A percentile compares a stretch with the other conserved stretches of the same genome.
phyloP scores from a whole-genome alignment of 176 grass and related monocot species.

The Oryza glumipatula region DNA sequence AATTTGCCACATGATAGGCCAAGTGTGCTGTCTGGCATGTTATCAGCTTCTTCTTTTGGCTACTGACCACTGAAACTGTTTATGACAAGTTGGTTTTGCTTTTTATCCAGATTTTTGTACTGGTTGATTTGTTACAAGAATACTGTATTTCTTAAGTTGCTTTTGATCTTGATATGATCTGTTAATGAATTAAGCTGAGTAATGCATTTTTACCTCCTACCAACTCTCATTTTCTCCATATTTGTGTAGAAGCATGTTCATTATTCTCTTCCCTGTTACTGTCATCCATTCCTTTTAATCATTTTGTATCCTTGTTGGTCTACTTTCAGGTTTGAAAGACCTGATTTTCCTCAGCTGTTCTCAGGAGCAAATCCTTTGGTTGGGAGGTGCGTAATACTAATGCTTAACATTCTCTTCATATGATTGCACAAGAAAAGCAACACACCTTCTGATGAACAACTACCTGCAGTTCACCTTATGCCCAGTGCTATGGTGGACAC shows the following conservation, averaged over 20 bases:
- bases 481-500: conserved; percentile 96
- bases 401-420: conserved; percentile 18
- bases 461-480: conserved; percentile 73
- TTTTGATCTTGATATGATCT: background rate
- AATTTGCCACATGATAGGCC: background rate
- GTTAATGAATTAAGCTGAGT: conserved; percentile 2
- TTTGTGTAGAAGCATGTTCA: background rate
- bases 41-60: background rate
- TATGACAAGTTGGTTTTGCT: background rate
- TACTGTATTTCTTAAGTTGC: background rate
- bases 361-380: conserved; percentile 79
- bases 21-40: background rate
- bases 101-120: background rate
- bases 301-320: conserved; percentile 11
- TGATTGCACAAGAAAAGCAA: conserved; percentile 3
- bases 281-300: background rate
- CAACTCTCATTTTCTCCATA: background rate
- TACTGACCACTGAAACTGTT: background rate
- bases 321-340: conserved; percentile 76
- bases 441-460: conserved; percentile 21
- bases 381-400: conserved; percentile 65
- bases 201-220: background rate
- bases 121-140: background rate
- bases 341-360: conserved; percentile 82
- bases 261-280: background rate